Evolutionary conservation across 1,139 yeast genomes (phyloP), one percentile per base, ranked within the genome.

Genomic region (Entelexis paramagnoliae): DNA sequence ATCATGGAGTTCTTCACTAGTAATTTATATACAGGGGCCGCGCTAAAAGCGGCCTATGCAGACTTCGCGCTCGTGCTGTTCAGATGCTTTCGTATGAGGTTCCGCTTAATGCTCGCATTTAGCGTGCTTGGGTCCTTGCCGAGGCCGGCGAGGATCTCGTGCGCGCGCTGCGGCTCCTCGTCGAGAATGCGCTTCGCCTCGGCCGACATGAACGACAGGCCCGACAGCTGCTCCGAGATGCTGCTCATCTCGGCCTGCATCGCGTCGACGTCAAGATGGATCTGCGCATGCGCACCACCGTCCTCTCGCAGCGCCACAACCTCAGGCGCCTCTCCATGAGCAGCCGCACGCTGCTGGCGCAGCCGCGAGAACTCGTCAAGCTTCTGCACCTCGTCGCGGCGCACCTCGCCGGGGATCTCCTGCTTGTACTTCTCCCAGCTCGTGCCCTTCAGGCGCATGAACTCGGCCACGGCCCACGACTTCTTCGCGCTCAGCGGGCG

Each of bases 391-490:
- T 65, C 66, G 45, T 72, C 69, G 64, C 83, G 91, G 63, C 73
- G 70, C 33, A 87, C 89, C 60, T 76, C 74, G 50, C 70, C 70
- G 60, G 81, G 83, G 46, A 95, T 95, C 62, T 81, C 77, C 44
- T 76, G 72, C 64, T 83, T 85, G 69, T 84, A 88, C 60, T 77
- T 71, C 44, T 86, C 91, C 74, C 91, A 87, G 66, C 87, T 91
- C 62, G 87, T 89, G 77, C 96, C 96, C 69, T 83, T 81, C 64
- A 86, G 82, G 65, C 76, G 81, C 71, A 87, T 80, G 64, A 91
- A 85, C 66, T 91, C 96, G 2, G 96, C 95, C 56, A 91, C 80
- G n/a, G 96, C 91, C 72, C 91, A 91, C 53, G 77, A 78, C 68
- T 91, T 91, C 58, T 83, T 74, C 33, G 91, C 77, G 11, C 95